These are phyloP conservation scores for Suhomyces guaymorum DNA, from an alignment of 1,139 yeast species.

Conservation along the genomic window DNA sequence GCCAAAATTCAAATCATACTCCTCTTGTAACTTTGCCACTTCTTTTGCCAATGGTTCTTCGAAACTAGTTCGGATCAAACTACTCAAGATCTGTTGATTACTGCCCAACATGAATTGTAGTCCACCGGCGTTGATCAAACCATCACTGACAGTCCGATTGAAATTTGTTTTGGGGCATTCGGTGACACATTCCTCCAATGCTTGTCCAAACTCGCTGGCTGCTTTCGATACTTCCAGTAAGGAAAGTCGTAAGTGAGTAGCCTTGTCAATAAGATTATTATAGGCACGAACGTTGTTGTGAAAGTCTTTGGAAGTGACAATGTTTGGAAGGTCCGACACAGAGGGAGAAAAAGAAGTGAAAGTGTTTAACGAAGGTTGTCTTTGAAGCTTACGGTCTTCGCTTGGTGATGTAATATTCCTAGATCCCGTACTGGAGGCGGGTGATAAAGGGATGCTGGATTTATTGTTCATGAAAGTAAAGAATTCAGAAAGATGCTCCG, in stretches of 20 bases:
- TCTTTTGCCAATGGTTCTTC: constrained; percentile 54
- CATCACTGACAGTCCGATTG: constrained; percentile 61
- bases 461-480: constrained; percentile 45
- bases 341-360: constrained; percentile 52
- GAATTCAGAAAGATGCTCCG: constrained; percentile 60
- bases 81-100: constrained; percentile 71
- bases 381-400: constrained; percentile 15
- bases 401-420: constrained; percentile 12
- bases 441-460: constrained; percentile 16
- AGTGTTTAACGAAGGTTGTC: constrained; percentile 36
- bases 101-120: constrained; percentile 75
- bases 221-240: constrained; percentile 55
- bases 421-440: constrained; percentile 9
- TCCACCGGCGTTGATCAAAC: constrained; percentile 73
- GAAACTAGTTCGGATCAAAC: constrained; percentile 53
- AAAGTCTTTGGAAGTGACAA: constrained; percentile 62
- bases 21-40: constrained; percentile 41
- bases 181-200: constrained; percentile 54
- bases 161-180: constrained; percentile 70
- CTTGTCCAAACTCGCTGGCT: constrained; percentile 72
- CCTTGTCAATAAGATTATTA: constrained; percentile 49
- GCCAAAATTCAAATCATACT: constrained; percentile 46
- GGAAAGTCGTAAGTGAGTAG: constrained; percentile 52
- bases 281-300: constrained; percentile 49
- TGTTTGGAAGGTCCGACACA: constrained; percentile 57